Base-by-base conservation (phyloP, 331 rosid species). In the Telfairia occidentalis region DNA sequence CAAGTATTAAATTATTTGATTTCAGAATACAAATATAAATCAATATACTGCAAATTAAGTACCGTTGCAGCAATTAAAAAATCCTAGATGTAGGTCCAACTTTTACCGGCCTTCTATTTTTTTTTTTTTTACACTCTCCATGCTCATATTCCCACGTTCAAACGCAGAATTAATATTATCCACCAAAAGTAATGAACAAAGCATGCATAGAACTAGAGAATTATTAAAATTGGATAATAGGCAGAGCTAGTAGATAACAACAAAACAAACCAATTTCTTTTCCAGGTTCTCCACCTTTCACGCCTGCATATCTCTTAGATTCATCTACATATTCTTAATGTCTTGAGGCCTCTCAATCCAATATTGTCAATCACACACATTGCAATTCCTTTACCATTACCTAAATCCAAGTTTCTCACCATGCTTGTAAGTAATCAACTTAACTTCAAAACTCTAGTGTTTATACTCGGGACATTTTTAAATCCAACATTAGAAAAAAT, bases 1-100 rank as follows among this genome's bases (percentile, higher is more conserved):
- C 30, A 71, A 74, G 77, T 79, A 78, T 86, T 71, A 86, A 75
- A 53, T 70, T 48, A 58, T n/a, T 16, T 46, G 60, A 48, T 59
- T 48, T 46, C 37, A 38, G 21, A 9, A 64, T 11, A 18, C 15
- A n/a, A n/a, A 34, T 69, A 69, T 23, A 43, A 42, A 69, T 21
- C 55, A 42, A 13, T 46, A 43, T 9, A 73, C 34, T 11, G 34
- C 73, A 46, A 35, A 26, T 58, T 46, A 46, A 21, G 65, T 67
- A 18, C 48, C 2, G 28, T 30, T 26, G 18, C 54, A 29, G 37
- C 76, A 71, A 48, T 16, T 16, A 24, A 45, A 19, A 42, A 71
- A 71, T 19, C 24, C 58, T 29, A 49, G 18, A 26, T 21, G 30
- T 3, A 40, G 53, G 73, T 64, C 5, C 49, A 5, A 42, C 71